Conservation (phyloP, 495 filamentous ascomycete genomes). For the Saxophila tyrrhenica region DNA sequence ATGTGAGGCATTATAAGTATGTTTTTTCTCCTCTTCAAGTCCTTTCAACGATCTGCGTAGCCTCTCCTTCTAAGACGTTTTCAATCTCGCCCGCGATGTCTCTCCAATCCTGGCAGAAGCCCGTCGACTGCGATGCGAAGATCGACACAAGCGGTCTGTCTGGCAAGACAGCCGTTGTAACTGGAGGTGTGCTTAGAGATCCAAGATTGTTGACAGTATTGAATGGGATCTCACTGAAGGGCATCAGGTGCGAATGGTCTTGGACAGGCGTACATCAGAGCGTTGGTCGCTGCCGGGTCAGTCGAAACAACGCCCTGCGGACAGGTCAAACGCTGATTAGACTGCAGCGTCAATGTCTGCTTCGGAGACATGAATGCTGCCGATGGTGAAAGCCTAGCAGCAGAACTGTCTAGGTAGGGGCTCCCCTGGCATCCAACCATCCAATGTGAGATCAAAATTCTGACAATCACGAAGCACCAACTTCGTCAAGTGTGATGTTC, state of each 20-base stretch:
- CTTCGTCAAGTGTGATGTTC: not conserved
- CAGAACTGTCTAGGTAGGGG: not conserved
- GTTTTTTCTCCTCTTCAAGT: too few species aligned
- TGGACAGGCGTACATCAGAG: not conserved
- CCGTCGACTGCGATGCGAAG: not conserved
- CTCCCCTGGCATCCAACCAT: not conserved
- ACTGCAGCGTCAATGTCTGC: not conserved
- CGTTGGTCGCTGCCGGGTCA: not conserved
- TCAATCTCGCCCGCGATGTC: too few species aligned
- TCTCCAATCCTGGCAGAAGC: not conserved
- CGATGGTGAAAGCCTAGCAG: not conserved
- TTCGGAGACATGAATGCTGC: not conserved
- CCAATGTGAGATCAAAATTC: too few species aligned
- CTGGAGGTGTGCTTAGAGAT: not conserved
- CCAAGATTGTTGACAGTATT: not conserved
- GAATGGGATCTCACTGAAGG: not conserved
- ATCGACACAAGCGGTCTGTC: not conserved
- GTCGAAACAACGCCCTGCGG: not conserved
- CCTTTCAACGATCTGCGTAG: too few species aligned
- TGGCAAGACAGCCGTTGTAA: not conserved
- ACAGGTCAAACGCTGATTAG: not conserved
- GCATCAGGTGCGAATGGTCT: not conserved
- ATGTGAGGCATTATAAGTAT: too few species aligned
- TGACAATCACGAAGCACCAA: not conserved
- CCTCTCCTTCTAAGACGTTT: too few species aligned